phyloP scores from a whole-genome alignment of 1,284 basidiomycete species.

The Leccinum ambiguum region DNA sequence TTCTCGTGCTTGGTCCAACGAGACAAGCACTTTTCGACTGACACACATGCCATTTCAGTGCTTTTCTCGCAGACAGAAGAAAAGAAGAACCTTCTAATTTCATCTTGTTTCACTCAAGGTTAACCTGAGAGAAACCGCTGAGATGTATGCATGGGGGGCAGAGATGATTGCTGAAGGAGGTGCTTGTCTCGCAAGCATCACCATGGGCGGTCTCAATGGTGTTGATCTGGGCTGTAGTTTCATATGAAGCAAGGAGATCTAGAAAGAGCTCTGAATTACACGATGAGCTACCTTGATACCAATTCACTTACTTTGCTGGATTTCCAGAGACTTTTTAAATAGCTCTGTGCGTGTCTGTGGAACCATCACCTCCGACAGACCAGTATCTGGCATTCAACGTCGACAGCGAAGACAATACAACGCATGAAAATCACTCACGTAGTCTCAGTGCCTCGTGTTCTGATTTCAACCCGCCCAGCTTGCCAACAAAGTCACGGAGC shows the following conservation, averaged over 20 bases:
- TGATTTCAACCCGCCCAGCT: constrained; percentile 86
- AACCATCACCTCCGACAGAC: constrained; percentile 89
- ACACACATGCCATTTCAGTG: no score
- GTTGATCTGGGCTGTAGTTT: constrained; percentile 71
- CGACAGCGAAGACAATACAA: constrained; percentile 10
- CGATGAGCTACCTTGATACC: constrained; percentile 5
- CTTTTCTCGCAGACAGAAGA: no score
- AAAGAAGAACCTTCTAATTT: no score
- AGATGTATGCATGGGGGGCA: no score
- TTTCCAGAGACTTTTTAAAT: constrained; percentile 92
- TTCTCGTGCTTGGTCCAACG: no score
- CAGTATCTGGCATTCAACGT: constrained; percentile 67
- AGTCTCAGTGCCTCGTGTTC: constrained; percentile 89
- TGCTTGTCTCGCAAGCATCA: no score
- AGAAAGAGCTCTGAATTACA: constrained; percentile 12
- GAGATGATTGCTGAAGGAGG: no score
- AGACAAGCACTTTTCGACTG: no score
- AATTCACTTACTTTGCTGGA: constrained; percentile 82
- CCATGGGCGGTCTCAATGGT: constrained; percentile 51
- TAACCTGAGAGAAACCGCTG: no score
- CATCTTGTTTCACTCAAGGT: no score
- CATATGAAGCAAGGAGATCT: constrained; percentile 93
- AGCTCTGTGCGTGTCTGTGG: constrained; percentile 83
- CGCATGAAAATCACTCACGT: constrained; percentile 54
- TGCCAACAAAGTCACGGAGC: constrained; percentile 93